phyloP scores from a whole-genome alignment of 352 stramenopile species.

The Globisporangium apiculatum region DNA sequence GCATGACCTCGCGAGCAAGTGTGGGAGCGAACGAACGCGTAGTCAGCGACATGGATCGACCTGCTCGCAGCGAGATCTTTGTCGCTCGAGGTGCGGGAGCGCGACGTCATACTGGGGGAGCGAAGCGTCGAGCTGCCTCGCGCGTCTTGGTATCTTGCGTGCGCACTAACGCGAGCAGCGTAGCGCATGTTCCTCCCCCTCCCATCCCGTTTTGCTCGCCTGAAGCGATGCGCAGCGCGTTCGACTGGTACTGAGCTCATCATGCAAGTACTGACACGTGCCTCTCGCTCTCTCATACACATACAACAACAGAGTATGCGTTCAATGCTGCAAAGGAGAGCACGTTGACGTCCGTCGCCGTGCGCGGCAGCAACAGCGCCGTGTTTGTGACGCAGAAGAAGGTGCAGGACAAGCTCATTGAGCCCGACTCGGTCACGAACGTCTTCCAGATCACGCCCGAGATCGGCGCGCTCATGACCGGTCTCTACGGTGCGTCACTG shows the following conservation, averaged over 20 bases:
- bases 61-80: constrained; percentile 11
- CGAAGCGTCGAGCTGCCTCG: neutral
- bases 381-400: constrained; percentile 99
- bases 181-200: no score
- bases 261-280: no score
- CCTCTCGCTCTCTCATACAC: no score
- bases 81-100: neutral
- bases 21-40: no score
- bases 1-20: no score
- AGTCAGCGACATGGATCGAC: no score
- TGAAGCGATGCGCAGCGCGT: no score
- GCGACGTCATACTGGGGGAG: neutral
- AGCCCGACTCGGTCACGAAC: constrained; percentile 94
- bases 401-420: constrained; percentile 94
- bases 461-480: constrained; percentile 95
- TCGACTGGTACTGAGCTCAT: no score
- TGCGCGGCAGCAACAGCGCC: constrained; percentile 90
- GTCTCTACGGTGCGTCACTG: constrained; percentile 59
- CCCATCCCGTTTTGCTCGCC: no score
- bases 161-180: no score
- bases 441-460: constrained; percentile 95
- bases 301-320: constrained; percentile 89
- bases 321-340: constrained; percentile 95
- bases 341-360: constrained; percentile 94
- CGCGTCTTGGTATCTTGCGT: no score